Evolutionary conservation across 2,329 filamentous ascomycete species (phyloP), one percentile per base, ranked within the genome.

Genomic region (Xylariales sp.): DNA sequence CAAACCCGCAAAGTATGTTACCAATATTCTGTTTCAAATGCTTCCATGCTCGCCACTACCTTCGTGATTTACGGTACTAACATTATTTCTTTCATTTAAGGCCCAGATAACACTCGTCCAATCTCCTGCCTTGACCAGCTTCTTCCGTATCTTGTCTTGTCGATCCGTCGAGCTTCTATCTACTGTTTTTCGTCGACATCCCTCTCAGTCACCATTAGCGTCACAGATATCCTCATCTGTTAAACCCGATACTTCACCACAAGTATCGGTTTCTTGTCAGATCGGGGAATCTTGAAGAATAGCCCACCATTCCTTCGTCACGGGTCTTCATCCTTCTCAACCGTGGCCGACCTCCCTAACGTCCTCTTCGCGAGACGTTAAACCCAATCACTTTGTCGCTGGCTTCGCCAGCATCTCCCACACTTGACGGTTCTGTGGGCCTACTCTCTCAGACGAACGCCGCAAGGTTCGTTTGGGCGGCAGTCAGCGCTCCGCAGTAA

Each of bases 391-490:
- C 55, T 76, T 75, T 86, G 79, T 76, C 80, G 85, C 85, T 89
- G 86, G 87, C 85, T 85, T 78, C 78, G 86, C 88, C 86, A 91
- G 85, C 86, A 78, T 76, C 72, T 66, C 16, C 7, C 66, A 58
- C 53, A 56, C 66, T 65, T 71, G 70, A 73, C 76, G 72, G 66
- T 77, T 74, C 77, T 80, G 85, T 93, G 88, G 88, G 88, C 87
- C 88, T 93, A 89, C 88, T 93, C 85, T 90, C 87, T 90, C 87
- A 86, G 81, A 78, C 88, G 86, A 76, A 86, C 85, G 76, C 83
- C 81, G 80, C 85, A 88, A 84, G 79, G 85, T 90, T 90, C 88
- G 87, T 91, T 88, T 94, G 88, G 81, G 88, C 77, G 81, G 86
- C 82, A 94, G 89, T 88, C 85, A 89, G 88, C 87, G 89, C 88